These are phyloP conservation scores for Angophora floribunda DNA, from an alignment of 345 rosid genomes.

Conservation along the genomic window DNA sequence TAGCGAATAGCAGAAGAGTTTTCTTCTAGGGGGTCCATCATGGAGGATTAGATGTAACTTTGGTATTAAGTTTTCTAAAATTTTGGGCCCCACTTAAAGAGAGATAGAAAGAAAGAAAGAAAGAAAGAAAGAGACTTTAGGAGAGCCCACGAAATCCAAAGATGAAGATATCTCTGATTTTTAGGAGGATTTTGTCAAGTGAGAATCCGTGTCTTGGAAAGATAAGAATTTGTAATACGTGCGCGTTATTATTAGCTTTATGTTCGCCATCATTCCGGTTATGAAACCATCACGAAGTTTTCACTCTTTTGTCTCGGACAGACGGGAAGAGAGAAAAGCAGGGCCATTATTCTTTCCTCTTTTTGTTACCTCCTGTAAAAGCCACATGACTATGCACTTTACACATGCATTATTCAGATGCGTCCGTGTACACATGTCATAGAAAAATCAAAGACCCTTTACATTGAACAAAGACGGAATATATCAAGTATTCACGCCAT, in stretches of 20 bases:
- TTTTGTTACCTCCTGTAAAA: neutral
- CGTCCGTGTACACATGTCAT: neutral
- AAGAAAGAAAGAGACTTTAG: neutral
- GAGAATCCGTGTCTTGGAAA: neutral
- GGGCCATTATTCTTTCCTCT: conserved; percentile 2
- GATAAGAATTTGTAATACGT: neutral
- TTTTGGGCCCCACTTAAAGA: conserved; percentile 1
- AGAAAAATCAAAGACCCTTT: neutral
- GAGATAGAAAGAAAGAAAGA: neutral
- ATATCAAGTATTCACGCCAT: neutral
- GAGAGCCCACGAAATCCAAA: conserved; percentile 38
- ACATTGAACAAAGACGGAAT: neutral
- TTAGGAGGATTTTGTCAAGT: conserved; percentile 21
- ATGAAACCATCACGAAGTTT: conserved; percentile 48
- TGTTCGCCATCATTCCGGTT: neutral
- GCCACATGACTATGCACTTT: neutral
- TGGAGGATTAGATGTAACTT: neutral
- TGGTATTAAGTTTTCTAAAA: neutral
- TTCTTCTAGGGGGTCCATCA: neutral
- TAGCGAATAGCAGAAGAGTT: neutral
- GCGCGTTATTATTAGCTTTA: neutral
- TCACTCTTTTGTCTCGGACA: conserved; percentile 21
- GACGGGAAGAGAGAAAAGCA: conserved; percentile 12
- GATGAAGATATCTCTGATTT: conserved; percentile 35
- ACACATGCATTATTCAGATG: neutral